phyloP scores from a whole-genome alignment of 129 eudicot genomes.

The Ambrosia trifida region DNA sequence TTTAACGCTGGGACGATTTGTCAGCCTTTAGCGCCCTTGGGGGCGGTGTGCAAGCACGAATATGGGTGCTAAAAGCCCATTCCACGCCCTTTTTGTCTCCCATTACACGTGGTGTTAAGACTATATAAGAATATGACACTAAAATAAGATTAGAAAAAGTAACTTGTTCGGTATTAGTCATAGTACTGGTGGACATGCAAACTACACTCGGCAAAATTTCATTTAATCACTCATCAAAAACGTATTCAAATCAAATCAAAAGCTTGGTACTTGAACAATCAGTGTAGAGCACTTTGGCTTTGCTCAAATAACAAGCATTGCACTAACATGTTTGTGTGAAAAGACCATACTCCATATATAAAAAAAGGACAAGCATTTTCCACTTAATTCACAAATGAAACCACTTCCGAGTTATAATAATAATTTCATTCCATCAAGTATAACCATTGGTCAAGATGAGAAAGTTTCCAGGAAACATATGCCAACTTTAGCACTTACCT shows the following conservation, averaged over 20 bases:
- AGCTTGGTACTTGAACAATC: not conserved
- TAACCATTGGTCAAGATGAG: slow-evolving; percentile 30
- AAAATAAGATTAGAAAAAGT: not conserved
- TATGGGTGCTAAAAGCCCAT: too few species aligned
- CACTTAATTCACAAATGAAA: slow-evolving; percentile 35
- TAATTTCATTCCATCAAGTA: slow-evolving; percentile 13
- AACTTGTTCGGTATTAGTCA: slow-evolving; percentile 21
- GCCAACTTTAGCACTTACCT: slow-evolving; percentile 39
- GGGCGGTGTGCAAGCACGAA: too few species aligned
- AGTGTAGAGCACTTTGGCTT: slow-evolving; percentile 15
- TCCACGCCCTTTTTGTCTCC: too few species aligned
- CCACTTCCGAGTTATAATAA: slow-evolving; percentile 16
- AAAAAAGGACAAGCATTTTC: slow-evolving; percentile 34
- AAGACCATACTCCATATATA: slow-evolving; percentile 34
- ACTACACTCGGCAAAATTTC: slow-evolving; percentile 9
- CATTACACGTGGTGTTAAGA: too few species aligned
- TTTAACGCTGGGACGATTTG: too few species aligned
- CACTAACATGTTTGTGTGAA: slow-evolving; percentile 29
- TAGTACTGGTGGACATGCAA: not conserved
- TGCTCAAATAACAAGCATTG: slow-evolving; percentile 25
- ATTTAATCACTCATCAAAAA: slow-evolving; percentile 5
- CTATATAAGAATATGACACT: slow-evolving; percentile 7
- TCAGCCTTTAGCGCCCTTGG: too few species aligned
- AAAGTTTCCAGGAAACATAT: slow-evolving; percentile 28
- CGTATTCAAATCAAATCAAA: slow-evolving; percentile 26